Conservation (phyloP, 140 eudicot genomes). For the Oenanthe javanica region DNA sequence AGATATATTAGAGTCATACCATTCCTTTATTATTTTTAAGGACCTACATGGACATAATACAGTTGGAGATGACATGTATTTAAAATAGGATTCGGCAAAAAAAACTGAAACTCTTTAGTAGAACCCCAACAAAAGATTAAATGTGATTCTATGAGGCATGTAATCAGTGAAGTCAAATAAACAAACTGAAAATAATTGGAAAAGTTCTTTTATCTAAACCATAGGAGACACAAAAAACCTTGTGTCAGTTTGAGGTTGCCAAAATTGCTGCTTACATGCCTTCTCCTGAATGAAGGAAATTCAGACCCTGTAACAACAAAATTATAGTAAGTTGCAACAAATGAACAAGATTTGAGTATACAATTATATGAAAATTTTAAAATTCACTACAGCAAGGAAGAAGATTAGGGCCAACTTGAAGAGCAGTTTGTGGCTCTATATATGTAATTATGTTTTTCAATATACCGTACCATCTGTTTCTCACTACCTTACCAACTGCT, state of each 20-base stretch:
- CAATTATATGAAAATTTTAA: background rate
- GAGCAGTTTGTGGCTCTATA: background rate
- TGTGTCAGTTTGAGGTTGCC: constrained; percentile 30
- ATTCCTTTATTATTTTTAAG: background rate
- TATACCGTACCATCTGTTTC: background rate
- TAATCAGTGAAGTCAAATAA: background rate
- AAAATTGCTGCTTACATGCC: constrained; percentile 24
- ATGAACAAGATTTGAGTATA: background rate
- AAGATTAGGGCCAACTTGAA: background rate
- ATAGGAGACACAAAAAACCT: constrained; percentile 30
- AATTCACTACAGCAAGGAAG: background rate
- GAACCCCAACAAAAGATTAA: background rate
- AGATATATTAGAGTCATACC: background rate
- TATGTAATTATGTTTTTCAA: background rate
- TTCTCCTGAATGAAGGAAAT: constrained; percentile 47
- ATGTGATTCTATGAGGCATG: background rate
- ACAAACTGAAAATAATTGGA: background rate
- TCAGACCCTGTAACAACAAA: constrained; percentile 28
- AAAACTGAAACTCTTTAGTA: background rate
- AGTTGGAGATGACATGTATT: background rate
- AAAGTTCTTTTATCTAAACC: constrained; percentile 6
- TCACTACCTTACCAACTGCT: no score
- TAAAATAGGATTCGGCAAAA: background rate
- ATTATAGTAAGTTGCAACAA: background rate
- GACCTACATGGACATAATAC: background rate